Base-by-base conservation (phyloP, 2,329 filamentous ascomycete species). In the Alternaria sp. region DNA sequence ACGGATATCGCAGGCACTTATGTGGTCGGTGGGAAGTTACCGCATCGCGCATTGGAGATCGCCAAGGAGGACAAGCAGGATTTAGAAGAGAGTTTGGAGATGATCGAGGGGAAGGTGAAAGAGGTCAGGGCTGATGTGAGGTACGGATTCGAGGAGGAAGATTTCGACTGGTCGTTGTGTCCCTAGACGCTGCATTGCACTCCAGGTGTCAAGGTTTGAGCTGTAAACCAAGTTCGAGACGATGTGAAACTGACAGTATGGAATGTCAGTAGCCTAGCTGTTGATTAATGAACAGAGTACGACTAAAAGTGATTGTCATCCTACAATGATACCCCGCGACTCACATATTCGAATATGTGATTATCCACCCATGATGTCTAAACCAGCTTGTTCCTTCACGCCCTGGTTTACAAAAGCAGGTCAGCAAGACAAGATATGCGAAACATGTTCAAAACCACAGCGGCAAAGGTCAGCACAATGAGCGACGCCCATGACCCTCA, bases 1-100 rank as follows among this genome's bases (percentile, higher is more conserved):
- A 64, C 57, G 5, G 66, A 67, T 54, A 26, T 71, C 2, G 61
- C 63, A 8, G 67, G 57, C 13, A 50, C 68, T 25, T 70, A 71
- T 40, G 45, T 66, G 1, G 57, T 63, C 8, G 66, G 64, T 12
- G 69, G 69, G 2, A 57, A 50, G 17, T 45, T 28, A 5, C 50
- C 32, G 3, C 54, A 60, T 43, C 51, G 54, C 28, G 69, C 69
- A 26, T 59, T 66, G 49, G 60, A 65, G 25, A 52, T 68, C 36
- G 69, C 62, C 23, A 68, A 63, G 21, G 50, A 57, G 5, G 67
- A 68, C 36, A 59, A 70, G 23, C 47, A 63, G 28, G 44, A 65
- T 52, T n/a, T 71, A 19, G 66, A 67, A 19, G 43, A 12, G 3
- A 62, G 64, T 21, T 54, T 71, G 46, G 36, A 25, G 9, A 15